phyloP scores from a whole-genome alignment of 805 yeast species.

The Pichia eremophila region DNA sequence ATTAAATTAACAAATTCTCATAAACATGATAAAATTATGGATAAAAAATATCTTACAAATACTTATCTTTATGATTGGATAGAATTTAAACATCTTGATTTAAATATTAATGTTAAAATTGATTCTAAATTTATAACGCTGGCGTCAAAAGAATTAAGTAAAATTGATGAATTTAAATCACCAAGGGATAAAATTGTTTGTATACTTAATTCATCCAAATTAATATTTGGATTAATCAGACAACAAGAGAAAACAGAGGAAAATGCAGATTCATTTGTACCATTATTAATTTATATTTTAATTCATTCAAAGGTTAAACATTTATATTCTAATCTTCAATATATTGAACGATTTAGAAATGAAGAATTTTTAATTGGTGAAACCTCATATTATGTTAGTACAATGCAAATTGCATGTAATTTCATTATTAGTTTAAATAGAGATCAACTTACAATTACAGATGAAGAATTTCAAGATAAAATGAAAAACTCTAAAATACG shows the following conservation, averaged over 20 bases:
- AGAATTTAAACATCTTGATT: conserved; percentile 67
- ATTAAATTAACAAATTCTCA: conserved; percentile 44
- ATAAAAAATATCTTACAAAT: conserved; percentile 45
- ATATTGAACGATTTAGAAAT: conserved; percentile 77
- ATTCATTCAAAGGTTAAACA: conserved; percentile 56
- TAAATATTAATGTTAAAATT: conserved; percentile 41
- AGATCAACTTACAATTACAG: conserved; percentile 50
- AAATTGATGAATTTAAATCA: conserved; percentile 76
- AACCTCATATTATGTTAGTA: conserved; percentile 81
- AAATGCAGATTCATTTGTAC: conserved; percentile 93
- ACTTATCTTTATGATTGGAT: conserved; percentile 41
- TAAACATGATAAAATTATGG: conserved; percentile 53
- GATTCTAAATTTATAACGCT: conserved; percentile 47
- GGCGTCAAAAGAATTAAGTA: conserved; percentile 66
- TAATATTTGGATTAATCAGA: conserved; percentile 78
- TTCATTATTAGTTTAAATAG: conserved; percentile 57
- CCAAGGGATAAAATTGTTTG: conserved; percentile 94
- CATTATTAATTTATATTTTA: conserved; percentile 71
- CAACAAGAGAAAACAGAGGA: conserved; percentile 48
- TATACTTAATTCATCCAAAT: conserved; percentile 83
- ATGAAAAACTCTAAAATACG: conserved; percentile 34
- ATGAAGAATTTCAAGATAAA: conserved; percentile 49
- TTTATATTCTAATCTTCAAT: conserved; percentile 70
- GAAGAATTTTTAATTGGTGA: conserved; percentile 76
- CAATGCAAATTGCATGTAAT: conserved; percentile 81